Evolutionary conservation across 176 grass and related monocot genomes (phyloP), one percentile per base, ranked within the genome.

Genomic region (Aegilops umbellulata): DNA sequence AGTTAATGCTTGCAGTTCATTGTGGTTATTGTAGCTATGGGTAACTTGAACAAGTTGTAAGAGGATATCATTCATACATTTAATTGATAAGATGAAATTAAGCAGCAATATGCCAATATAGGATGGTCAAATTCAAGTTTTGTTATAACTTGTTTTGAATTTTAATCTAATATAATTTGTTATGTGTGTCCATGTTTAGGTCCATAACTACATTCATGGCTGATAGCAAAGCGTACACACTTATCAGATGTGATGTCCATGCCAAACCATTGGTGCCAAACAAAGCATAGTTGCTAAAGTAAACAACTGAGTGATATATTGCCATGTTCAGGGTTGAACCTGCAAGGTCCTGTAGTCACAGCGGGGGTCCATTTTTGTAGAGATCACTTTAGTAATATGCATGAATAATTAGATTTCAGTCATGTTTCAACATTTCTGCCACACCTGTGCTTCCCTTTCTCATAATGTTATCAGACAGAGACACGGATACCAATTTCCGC

Each of bases 251-350:
- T 10, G 22, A 61, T 61, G 5, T 22, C 16, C 16, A 61, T 42
- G 72, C 41, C 34, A 19, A 83, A 42, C 68, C 69, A 27, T 51
- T 8, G 17, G 60, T 35, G 82, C 60, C 26, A 53, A 77, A 32
- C 74, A 57, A 47, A n/a, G n/a, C n/a, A n/a, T 53, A 17, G 64
- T 20, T 34, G 16, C 24, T 55, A 32, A 53, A 81, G 29, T 30
- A 62, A 76, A 67, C 30, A 66, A 82, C 30, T 41, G 41, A 82
- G 77, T 72, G 29, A 82, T 68, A 80, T 12, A 70, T 80, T 70
- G 57, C 36, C 58, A 66, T 60, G 20, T 61, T 82, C 72, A 79
- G 25, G 27, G 10, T 64, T 70, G 65, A 47, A 84, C 84, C 24
- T 55, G 32, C 51, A 80, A 80, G 42, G 60, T 89, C 76, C 32